Base-by-base conservation (phyloP, 106 monocot genomes). In the Apostasia shenzhenica region DNA sequence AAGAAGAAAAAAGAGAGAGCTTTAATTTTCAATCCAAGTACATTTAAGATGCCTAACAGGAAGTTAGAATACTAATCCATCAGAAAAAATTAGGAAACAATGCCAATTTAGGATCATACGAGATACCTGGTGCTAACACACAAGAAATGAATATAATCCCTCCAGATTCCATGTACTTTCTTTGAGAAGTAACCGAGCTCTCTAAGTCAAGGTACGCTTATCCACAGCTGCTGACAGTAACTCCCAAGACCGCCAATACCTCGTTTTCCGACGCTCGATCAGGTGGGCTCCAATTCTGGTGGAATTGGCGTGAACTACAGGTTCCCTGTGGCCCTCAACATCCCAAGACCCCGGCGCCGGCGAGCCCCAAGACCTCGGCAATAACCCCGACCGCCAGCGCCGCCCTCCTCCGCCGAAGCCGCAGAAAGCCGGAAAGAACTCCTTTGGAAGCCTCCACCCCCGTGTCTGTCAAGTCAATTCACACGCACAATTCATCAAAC, bases 251-350 rank as follows among this genome's bases (percentile, higher is more conserved):
- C 2, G 78, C 86, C 0, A 70, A 66, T 37, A 71, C 84, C 0
- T 74, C 75, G 50, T 50, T 75, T 1, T 60, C 73, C 3, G 84
- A 72, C 67, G 71, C 76, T 68, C 64, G 66, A 9, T 67, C 77
- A 45, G 81, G 77, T 0, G 76, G 79, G 3, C 60, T 14, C 51
- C 84, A 82, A 12, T 77, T 68, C 76, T 79, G 83, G 84, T 84
- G 89, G 89, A 82, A 51, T 43, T 82, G 83, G 77, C 67, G 81
- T 42, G 89, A 86, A 50, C 78, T 79, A 43, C 89, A 77, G 10
- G 58, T 71, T 53, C 67, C 59, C 11, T 7, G 11, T 12, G 55
- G 63, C 42, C 44, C 48, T 8, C 59, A 51, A 10, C 54, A 37
- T 4, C 65, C 45, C 61, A 44, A 42, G 4, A 54, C 48, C 45